Evolutionary conservation across 2,329 filamentous ascomycete genomes (phyloP), one percentile per base, ranked within the genome.

Genomic region (Colletotrichum spaethianum): DNA sequence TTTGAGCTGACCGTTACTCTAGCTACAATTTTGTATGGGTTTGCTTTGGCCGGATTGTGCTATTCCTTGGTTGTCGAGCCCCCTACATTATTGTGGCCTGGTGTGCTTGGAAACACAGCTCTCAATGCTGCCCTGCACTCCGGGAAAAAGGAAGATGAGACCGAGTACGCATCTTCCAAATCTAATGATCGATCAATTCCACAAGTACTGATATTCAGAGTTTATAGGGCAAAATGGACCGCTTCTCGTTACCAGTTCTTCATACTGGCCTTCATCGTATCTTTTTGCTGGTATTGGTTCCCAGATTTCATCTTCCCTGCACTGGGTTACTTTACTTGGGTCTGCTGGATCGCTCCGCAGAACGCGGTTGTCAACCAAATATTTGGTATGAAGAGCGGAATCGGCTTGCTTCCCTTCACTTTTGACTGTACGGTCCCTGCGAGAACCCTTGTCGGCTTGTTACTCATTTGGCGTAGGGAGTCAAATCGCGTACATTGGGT

Each of bases 331-430:
- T 84, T 86, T 70, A 89, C 89, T 42, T 91, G 89, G 80, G 81
- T 89, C 33, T 91, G 89, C 60, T 92, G 84, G 84, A 88, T 91
- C 72, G 87, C 87, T 18, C 90, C 90, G 4, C 83, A 90, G 56
- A 90, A 86, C 68, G 82, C 88, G 4, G 78, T 89, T 20, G 79
- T 91, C 73, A 91, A 91, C 77, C 89, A 91, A 79, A 76, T 91
- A 5, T 91, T 91, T 70, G 90, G 89, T 14, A 87, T 87, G 3
- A 84, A 83, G 74, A 88, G 87, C 20, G 89, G 90, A 0, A 82
- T 91, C 26, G 90, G 89, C 0, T 79, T 92, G n/a, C 85, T 91
- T 63, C 89, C 90, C 2, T 86, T 90, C 18, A 90, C 88, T 0
- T 91, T 91, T 74, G 86, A 87, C 73, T 87, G 86, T 61, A 20